Percentiles rank a stretch among this genome's conserved stretches.
phyloP scores from a whole-genome alignment of 83 land plant genomes.

The Larix sibirica region DNA sequence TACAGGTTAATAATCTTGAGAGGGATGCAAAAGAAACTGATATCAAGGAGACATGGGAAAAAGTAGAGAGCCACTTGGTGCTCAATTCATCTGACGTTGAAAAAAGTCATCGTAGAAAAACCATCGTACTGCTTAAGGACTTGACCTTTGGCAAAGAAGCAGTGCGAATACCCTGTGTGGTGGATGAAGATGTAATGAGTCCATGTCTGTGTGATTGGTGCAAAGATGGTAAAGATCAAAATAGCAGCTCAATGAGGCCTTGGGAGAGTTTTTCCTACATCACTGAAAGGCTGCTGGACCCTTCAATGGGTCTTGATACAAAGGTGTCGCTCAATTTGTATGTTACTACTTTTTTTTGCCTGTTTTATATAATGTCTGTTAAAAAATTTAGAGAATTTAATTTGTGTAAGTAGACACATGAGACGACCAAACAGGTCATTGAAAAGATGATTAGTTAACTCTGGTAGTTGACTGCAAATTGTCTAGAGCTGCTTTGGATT shows the following conservation, averaged over 20 bases:
- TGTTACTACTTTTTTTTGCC: not conserved
- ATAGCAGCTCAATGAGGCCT: slow-evolving; percentile 34
- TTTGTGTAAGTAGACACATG: not conserved
- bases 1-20: slow-evolving; percentile 3
- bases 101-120: slow-evolving; percentile 11
- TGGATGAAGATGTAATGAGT: slow-evolving; percentile 61
- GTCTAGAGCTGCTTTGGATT: not conserved
- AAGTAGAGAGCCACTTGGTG: slow-evolving; percentile 63
- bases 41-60: slow-evolving; percentile 26
- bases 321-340: slow-evolving; percentile 43
- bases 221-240: slow-evolving; percentile 29
- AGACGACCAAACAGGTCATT: not conserved
- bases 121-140: slow-evolving; percentile 66
- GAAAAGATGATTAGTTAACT: not conserved
- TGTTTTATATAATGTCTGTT: slow-evolving; percentile 9
- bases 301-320: slow-evolving; percentile 67
- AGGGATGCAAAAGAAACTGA: slow-evolving; percentile 2
- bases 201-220: slow-evolving; percentile 32
- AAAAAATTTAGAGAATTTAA: not conserved
- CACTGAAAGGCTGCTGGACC: slow-evolving; percentile 72
- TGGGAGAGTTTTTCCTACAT: slow-evolving; percentile 82
- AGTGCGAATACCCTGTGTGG: slow-evolving; percentile 79
- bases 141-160: slow-evolving; percentile 86
- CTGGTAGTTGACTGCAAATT: not conserved
- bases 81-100: slow-evolving; percentile 23